Evolutionary conservation across 2,329 filamentous ascomycete species (phyloP).

Genomic region (Hypoxylon sp.): DNA sequence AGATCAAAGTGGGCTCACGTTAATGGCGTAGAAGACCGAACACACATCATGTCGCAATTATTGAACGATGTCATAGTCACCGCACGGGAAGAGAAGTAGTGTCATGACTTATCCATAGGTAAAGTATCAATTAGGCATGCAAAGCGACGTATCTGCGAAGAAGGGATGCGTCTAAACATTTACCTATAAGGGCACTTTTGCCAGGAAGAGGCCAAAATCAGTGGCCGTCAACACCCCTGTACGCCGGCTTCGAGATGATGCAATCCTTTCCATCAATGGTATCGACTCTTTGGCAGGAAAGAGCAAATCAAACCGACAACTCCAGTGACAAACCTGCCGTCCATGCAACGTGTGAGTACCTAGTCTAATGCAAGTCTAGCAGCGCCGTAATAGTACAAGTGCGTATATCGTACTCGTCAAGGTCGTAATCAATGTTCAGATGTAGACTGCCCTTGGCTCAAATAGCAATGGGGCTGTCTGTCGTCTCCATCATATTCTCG

Average conservation of each 20-base stretch:
- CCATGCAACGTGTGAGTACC: conserved; percentile 39
- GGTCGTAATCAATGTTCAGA: conserved; percentile 19
- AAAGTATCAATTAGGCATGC: conserved; percentile 18
- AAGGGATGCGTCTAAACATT: conserved; percentile 10
- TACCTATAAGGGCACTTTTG: conserved; percentile 25
- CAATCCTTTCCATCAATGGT: conserved; percentile 4
- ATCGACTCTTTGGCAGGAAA: conserved; percentile 13
- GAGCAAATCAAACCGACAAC: conserved; percentile 25
- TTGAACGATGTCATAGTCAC: no score
- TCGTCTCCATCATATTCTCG: conserved; percentile 25
- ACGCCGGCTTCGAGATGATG: conserved; percentile 14
- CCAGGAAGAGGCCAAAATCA: conserved; percentile 3
- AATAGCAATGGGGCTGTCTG: conserved; percentile 18
- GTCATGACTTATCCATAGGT: background rate
- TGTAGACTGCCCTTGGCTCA: conserved; percentile 9
- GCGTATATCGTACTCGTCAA: conserved; percentile 25
- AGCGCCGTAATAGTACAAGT: conserved; percentile 36
- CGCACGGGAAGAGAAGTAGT: background rate
- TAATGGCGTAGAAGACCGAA: background rate
- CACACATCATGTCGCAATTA: background rate
- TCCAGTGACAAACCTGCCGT: conserved; percentile 29
- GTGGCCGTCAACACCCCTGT: background rate
- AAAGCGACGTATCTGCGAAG: conserved; percentile 18
- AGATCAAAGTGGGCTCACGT: background rate
- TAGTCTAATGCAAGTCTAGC: conserved; percentile 38